phyloP scores from a whole-genome alignment of 495 filamentous ascomycete genomes.

The Penicillium samsonianum region DNA sequence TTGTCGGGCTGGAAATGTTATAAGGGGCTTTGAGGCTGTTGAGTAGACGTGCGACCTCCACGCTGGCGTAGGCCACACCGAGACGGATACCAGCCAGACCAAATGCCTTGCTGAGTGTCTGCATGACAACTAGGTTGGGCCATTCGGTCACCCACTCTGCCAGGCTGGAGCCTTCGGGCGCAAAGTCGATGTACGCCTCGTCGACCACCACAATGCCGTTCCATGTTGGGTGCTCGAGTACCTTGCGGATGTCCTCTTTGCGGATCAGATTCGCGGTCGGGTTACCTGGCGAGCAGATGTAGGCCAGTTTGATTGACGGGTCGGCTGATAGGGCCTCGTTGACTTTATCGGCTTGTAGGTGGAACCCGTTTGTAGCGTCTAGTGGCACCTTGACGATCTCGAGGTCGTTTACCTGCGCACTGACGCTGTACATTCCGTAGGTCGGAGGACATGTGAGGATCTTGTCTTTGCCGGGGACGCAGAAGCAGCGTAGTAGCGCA shows the following conservation, averaged over 20 bases:
- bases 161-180: slow-evolving; percentile 72
- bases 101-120: slow-evolving; percentile 95
- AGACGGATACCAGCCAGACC: slow-evolving; percentile 91
- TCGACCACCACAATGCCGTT: slow-evolving; percentile 93
- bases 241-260: slow-evolving; percentile 69
- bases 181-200: slow-evolving; percentile 97
- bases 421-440: slow-evolving; percentile 97
- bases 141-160: slow-evolving; percentile 92
- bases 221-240: slow-evolving; percentile 89
- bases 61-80: slow-evolving; percentile 68
- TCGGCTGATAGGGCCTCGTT: slow-evolving; percentile 61
- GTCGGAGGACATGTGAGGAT: slow-evolving; percentile 95
- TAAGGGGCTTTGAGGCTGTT: slow-evolving; percentile 96
- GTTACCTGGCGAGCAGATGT: slow-evolving; percentile 93
- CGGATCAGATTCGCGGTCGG: slow-evolving; percentile 78
- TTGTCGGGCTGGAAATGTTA: slow-evolving; percentile 85
- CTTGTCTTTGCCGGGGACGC: slow-evolving; percentile 79
- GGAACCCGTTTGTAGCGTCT: slow-evolving; percentile 61
- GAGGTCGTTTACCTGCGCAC: slow-evolving; percentile 90
- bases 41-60: slow-evolving; percentile 67
- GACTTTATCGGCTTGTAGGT: slow-evolving; percentile 69
- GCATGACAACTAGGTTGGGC: slow-evolving; percentile 98
- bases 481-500: slow-evolving; percentile 89
- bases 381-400: slow-evolving; percentile 81
- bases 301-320: slow-evolving; percentile 77